Evolutionary conservation across 1,284 basidiomycete genomes (phyloP).

Genomic region (Ceratobasidium sp.): DNA sequence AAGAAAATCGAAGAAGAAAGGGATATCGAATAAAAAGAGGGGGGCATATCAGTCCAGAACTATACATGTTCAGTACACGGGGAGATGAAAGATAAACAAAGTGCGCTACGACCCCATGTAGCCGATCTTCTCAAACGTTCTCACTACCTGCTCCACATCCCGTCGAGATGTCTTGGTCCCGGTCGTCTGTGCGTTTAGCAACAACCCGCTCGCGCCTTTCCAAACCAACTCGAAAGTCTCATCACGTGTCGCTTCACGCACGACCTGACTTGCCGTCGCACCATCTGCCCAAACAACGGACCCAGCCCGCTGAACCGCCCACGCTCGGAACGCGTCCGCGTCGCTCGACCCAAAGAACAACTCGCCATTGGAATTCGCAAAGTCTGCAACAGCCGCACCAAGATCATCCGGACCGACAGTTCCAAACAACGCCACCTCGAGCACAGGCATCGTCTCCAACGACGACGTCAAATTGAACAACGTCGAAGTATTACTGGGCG

Average conservation of each 20-base stretch:
- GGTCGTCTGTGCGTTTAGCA: conserved; percentile 45
- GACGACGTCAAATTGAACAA: conserved; percentile 58
- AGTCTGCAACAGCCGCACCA: conserved; percentile 65
- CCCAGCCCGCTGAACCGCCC: conserved; percentile 65
- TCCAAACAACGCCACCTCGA: conserved; percentile 76
- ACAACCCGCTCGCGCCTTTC: conserved; percentile 59
- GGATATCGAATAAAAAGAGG: conserved; percentile 1
- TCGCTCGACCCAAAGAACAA: conserved; percentile 73
- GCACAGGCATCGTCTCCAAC: conserved; percentile 64
- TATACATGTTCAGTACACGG: conserved; percentile 16
- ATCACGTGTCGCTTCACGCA: conserved; percentile 66
- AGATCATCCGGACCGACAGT: conserved; percentile 66
- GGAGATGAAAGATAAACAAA: background rate
- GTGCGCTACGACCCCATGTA: conserved; percentile 44
- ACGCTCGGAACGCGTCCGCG: conserved; percentile 66
- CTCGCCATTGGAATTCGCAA: conserved; percentile 65
- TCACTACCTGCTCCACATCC: conserved; percentile 46
- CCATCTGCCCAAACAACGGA: conserved; percentile 68
- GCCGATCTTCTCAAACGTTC: conserved; percentile 46
- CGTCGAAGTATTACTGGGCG: conserved; percentile 64
- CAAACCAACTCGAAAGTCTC: conserved; percentile 66
- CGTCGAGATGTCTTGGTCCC: conserved; percentile 42
- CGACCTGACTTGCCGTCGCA: conserved; percentile 65
- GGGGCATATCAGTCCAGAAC: conserved; percentile 9
- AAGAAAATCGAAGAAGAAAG: background rate